Evolutionary conservation across 129 eudicot genomes (phyloP).

Genomic region (Pulicaria dysenterica): DNA sequence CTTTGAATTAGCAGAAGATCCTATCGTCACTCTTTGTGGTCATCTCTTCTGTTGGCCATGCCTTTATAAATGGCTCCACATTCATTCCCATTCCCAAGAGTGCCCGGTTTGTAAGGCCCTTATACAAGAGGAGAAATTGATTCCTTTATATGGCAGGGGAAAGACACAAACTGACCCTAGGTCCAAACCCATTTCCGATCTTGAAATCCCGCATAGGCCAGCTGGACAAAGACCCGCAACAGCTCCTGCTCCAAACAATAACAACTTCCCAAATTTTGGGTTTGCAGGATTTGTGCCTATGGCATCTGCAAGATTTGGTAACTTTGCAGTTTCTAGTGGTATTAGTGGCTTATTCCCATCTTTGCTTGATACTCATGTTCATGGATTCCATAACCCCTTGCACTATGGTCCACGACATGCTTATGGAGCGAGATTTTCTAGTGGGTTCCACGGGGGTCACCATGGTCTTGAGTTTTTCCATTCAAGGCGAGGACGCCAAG

Average conservation of each 20-base stretch:
- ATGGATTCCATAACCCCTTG: constrained; percentile 45
- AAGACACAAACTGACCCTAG: constrained; percentile 71
- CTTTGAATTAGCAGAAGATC: constrained; percentile 87
- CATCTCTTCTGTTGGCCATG: constrained; percentile 94
- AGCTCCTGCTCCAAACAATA: constrained; percentile 52
- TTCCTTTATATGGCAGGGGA: constrained; percentile 84
- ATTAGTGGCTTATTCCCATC: constrained; percentile 69
- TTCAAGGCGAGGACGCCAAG: constrained; percentile 46
- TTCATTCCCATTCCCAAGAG: constrained; percentile 78
- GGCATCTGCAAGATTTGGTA: constrained; percentile 69
- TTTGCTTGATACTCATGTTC: constrained; percentile 58
- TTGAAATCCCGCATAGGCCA: constrained; percentile 78
- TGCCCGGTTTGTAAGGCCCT: constrained; percentile 92
- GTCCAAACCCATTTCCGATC: constrained; percentile 62
- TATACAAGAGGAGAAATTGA: constrained; percentile 60
- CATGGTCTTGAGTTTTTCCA: constrained; percentile 39
- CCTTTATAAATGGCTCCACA: constrained; percentile 77
- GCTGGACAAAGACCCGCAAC: constrained; percentile 77
- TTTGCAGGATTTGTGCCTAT: constrained; percentile 68
- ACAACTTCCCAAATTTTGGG: constrained; percentile 46
- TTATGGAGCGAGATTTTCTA: constrained; percentile 40
- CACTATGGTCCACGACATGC: constrained; percentile 48
- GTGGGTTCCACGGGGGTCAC: constrained; percentile 44
- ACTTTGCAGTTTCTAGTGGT: constrained; percentile 62
- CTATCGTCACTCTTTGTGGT: constrained; percentile 78